A percentile compares a stretch with the other conserved stretches of the same genome.
phyloP scores from a whole-genome alignment of 148 eudicot species.

The Fagopyrum tataricum region DNA sequence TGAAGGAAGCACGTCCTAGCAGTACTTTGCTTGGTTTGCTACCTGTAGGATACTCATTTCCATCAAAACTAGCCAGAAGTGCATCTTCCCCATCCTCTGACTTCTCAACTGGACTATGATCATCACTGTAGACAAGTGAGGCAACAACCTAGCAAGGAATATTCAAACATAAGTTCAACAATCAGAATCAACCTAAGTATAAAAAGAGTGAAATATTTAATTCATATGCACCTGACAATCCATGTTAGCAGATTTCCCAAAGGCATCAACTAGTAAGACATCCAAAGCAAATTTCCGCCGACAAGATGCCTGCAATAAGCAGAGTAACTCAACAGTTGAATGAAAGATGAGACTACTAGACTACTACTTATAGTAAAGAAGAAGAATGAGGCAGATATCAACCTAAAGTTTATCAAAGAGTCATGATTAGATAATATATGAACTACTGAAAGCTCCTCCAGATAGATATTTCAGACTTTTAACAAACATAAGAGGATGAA shows the following conservation, averaged over 20 bases:
- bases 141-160: constrained; percentile 53
- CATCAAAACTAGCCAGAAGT: constrained; percentile 54
- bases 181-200: background rate
- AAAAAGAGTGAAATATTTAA: background rate
- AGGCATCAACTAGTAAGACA: constrained; percentile 47
- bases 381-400: background rate
- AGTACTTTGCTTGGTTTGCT: constrained; percentile 56
- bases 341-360: constrained; percentile 1
- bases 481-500: background rate
- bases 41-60: constrained; percentile 51
- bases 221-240: constrained; percentile 47
- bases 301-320: constrained; percentile 54
- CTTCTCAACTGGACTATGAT: constrained; percentile 49
- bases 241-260: constrained; percentile 42
- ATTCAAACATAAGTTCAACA: background rate
- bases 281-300: constrained; percentile 59
- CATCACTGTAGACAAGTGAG: constrained; percentile 68
- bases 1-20: constrained; percentile 71
- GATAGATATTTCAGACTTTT: background rate
- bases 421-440: background rate
- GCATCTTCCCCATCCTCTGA: constrained; percentile 64
- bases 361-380: background rate
- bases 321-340: background rate
- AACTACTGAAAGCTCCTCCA: background rate
- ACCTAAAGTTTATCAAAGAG: background rate